Conservation (phyloP, 1,139 yeast species). For the Kodamaea derodonti region DNA sequence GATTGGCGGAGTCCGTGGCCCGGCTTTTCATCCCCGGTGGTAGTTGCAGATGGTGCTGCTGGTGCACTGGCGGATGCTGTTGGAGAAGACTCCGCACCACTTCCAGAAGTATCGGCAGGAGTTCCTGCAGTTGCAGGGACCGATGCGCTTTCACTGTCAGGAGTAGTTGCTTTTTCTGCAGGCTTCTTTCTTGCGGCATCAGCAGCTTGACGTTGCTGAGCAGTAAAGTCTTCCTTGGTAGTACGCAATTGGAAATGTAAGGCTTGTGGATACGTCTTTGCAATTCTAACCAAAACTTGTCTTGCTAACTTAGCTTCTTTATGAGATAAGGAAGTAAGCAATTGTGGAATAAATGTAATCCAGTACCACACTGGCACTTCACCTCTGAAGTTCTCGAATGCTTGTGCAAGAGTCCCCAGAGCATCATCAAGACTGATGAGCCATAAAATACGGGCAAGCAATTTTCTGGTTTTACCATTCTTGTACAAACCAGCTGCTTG, state of each 20-base stretch:
- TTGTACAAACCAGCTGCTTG: conserved; percentile 97
- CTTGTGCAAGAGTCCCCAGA: conserved; percentile 75
- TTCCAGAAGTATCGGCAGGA: conserved; percentile 10
- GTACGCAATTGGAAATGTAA: conserved; percentile 93
- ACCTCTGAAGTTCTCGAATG: conserved; percentile 89
- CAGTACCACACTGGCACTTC: conserved; percentile 99
- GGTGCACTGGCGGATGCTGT: neutral
- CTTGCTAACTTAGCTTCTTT: conserved; percentile 87
- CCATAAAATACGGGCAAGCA: conserved; percentile 90
- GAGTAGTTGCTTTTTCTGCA: conserved; percentile 8
- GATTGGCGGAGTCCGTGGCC: conserved; percentile 54
- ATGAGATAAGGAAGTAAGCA: conserved; percentile 83
- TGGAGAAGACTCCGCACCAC: conserved; percentile 6
- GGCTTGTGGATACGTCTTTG: conserved; percentile 96
- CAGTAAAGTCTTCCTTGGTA: conserved; percentile 89
- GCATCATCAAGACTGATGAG: conserved; percentile 87
- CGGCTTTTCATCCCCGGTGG: neutral
- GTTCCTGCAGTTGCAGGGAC: neutral
- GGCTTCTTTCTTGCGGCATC: conserved; percentile 1
- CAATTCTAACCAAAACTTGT: conserved; percentile 83
- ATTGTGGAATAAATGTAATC: conserved; percentile 95
- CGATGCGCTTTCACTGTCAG: conserved; percentile 5
- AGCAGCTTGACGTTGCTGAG: conserved; percentile 68
- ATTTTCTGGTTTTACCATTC: conserved; percentile 83
- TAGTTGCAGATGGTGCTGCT: neutral